Conservation (phyloP, 805 yeast genomes). For the Sugiyamaella chiloensis region DNA sequence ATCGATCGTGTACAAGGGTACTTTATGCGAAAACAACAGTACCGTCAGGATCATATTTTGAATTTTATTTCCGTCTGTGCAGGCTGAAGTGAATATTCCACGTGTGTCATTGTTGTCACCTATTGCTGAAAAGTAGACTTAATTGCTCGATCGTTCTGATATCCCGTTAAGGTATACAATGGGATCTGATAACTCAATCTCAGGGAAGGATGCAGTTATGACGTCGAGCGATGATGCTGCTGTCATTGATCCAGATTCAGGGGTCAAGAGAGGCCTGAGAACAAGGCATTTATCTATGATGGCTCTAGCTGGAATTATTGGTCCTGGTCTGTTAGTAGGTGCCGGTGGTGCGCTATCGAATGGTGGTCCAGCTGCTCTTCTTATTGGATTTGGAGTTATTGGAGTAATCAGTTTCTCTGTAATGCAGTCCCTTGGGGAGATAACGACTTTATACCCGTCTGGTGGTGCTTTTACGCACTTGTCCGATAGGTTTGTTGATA, state of each 20-base stretch:
- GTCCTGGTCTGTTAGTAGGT: constrained; percentile 75
- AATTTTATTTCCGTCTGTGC: too few relatives aligned
- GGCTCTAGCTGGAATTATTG: constrained; percentile 80
- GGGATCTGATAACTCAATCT: too few relatives aligned
- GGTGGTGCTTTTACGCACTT: constrained; percentile 51
- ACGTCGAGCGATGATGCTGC: not conserved
- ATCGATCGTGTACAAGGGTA: too few relatives aligned
- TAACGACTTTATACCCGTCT: constrained; percentile 64
- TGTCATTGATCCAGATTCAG: constrained; percentile 30
- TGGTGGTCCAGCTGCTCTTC: constrained; percentile 52
- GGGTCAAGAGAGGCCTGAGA: constrained; percentile 44
- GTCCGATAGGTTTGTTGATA: constrained; percentile 59
- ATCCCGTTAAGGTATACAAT: too few relatives aligned
- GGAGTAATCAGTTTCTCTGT: constrained; percentile 53
- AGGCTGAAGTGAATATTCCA: too few relatives aligned
- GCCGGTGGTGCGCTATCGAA: constrained; percentile 48
- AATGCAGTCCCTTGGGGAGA: constrained; percentile 56
- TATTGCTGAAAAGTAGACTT: too few relatives aligned
- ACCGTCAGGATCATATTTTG: too few relatives aligned
- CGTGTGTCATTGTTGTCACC: too few relatives aligned
- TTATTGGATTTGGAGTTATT: constrained; percentile 47
- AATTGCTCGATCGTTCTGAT: too few relatives aligned
- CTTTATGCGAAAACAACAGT: too few relatives aligned
- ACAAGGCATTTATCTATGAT: constrained; percentile 75
- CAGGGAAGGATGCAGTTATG: not conserved